Evolutionary conservation across 495 filamentous ascomycete species (phyloP).

Genomic region (Aspergillus affinis): DNA sequence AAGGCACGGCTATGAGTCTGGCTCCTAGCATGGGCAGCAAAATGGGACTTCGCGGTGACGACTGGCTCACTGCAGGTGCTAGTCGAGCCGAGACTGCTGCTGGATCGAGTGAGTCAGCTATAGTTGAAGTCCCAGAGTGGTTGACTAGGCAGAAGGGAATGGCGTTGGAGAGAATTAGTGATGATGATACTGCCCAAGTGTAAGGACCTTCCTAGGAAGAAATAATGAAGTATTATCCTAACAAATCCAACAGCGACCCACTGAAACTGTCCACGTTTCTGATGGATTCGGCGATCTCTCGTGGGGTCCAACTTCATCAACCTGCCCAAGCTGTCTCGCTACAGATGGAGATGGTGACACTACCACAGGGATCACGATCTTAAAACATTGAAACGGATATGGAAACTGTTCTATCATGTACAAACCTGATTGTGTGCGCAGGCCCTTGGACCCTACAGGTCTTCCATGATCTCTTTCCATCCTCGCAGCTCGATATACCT

Average conservation of each 20-base stretch:
- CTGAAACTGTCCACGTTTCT: conserved; percentile 62
- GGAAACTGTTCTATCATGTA: conserved; percentile 41
- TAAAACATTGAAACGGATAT: conserved; percentile 22
- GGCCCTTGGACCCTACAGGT: conserved; percentile 69
- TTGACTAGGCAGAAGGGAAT: conserved; percentile 52
- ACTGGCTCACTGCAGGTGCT: conserved; percentile 63
- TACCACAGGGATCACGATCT: conserved; percentile 52
- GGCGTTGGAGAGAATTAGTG: conserved; percentile 60
- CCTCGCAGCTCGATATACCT: conserved; percentile 47
- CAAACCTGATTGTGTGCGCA: conserved; percentile 61
- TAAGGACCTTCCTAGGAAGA: conserved; percentile 27
- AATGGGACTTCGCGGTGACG: conserved; percentile 44
- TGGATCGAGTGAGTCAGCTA: conserved; percentile 9
- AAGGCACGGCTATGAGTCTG: conserved; percentile 59
- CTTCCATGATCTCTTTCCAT: conserved; percentile 62
- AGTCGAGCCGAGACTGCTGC: conserved; percentile 61
- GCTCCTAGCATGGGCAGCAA: conserved; percentile 31
- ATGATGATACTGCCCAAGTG: conserved; percentile 63
- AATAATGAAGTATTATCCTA: not conserved
- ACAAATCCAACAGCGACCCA: conserved; percentile 50
- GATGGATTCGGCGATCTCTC: conserved; percentile 51
- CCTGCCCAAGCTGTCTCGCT: conserved; percentile 57
- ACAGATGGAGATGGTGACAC: conserved; percentile 43
- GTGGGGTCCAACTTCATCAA: conserved; percentile 67
- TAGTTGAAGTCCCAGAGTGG: conserved; percentile 50